phyloP scores from a whole-genome alignment of 495 filamentous ascomycete genomes.

The Daldinia caldariorum region DNA sequence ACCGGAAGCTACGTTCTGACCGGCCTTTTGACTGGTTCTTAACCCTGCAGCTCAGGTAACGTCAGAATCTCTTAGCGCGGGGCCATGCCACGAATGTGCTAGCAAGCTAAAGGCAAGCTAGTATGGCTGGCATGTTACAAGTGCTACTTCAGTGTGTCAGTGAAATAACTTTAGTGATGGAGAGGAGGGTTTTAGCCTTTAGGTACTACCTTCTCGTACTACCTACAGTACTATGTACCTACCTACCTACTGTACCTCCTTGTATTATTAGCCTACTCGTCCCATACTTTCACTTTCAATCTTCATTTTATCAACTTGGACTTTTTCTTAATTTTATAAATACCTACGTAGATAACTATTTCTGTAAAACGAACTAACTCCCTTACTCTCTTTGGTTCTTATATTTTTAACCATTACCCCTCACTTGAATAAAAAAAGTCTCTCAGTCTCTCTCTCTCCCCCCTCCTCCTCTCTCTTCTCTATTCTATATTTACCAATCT shows the following conservation, averaged over 20 bases:
- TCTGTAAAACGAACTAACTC: neutral
- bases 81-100: neutral
- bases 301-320: constrained; percentile 12
- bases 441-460: too few relatives aligned
- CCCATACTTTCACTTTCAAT: neutral
- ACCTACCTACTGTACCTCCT: too few relatives aligned
- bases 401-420: constrained; percentile 5
- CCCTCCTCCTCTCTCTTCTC: too few relatives aligned
- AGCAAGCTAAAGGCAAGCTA: too few relatives aligned
- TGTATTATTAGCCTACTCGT: constrained; percentile 11
- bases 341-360: neutral
- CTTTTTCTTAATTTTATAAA: constrained; percentile 13
- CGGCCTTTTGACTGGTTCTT: constrained; percentile 29
- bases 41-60: constrained; percentile 33
- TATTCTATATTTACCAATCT: too few relatives aligned
- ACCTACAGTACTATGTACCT: too few relatives aligned
- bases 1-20: constrained; percentile 9
- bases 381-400: neutral
- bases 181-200: constrained; percentile 29
- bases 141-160: neutral
- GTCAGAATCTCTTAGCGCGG: constrained; percentile 36
- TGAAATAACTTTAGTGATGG: constrained; percentile 14
- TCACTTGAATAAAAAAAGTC: neutral
- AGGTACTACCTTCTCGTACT: too few relatives aligned
- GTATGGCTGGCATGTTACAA: too few relatives aligned